Conservation (phyloP, 805 yeast genomes). For the Yarrowia sp. region DNA sequence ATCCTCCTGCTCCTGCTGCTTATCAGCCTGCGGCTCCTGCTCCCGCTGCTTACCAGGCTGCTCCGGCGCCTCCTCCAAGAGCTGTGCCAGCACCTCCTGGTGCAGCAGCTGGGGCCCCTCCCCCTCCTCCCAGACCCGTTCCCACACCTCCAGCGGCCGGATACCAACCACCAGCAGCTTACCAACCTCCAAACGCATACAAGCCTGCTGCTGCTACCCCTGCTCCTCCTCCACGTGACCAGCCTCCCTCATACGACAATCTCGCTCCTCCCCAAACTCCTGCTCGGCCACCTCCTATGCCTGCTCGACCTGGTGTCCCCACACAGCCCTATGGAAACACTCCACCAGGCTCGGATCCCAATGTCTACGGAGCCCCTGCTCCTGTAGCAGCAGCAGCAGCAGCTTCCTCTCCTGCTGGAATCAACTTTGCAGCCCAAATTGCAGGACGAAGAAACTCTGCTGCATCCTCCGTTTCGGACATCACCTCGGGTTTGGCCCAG, state of each 20-base stretch:
- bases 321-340: neutral
- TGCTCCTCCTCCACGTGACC: constrained; percentile 19
- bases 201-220: constrained; percentile 15
- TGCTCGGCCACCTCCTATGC: constrained; percentile 2
- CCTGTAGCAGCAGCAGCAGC: constrained; percentile 14
- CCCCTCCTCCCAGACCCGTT: constrained; percentile 6
- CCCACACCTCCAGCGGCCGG: constrained; percentile 24
- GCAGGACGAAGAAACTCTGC: constrained; percentile 27
- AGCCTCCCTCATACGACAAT: neutral
- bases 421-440: constrained; percentile 34
- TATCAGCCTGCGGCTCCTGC: constrained; percentile 27
- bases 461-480: constrained; percentile 23
- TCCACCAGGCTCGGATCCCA: neutral
- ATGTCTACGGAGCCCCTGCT: neutral
- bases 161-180: neutral
- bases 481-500: constrained; percentile 28
- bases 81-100: neutral
- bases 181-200: neutral
- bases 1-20: constrained; percentile 1
- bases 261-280: constrained; percentile 10
- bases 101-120: constrained; percentile 19
- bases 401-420: constrained; percentile 34
- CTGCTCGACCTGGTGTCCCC: neutral
- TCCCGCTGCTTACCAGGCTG: constrained; percentile 25
- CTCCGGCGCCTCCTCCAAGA: constrained; percentile 20